Conservation (phyloP, 2,329 filamentous ascomycete genomes). For the Lachnellula hyalina region DNA sequence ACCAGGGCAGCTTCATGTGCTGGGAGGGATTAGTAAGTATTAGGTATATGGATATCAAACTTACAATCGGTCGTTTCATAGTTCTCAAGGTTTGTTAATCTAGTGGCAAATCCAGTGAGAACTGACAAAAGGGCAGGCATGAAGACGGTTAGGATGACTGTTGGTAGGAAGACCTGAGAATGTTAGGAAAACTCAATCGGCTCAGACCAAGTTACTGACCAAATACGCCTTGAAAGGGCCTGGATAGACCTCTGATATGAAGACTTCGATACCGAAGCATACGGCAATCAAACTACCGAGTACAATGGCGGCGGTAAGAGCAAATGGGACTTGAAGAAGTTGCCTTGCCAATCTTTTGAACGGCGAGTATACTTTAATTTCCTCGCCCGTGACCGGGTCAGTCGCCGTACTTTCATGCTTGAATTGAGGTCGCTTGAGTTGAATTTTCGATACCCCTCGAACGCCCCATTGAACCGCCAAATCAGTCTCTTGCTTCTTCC, state of each 20-base stretch:
- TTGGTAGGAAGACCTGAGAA: conserved; percentile 76
- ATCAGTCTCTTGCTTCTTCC: conserved; percentile 90
- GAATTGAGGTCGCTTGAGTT: conserved; percentile 73
- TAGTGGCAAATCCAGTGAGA: conserved; percentile 70
- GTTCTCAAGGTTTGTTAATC: conserved; percentile 79
- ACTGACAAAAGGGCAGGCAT: conserved; percentile 73
- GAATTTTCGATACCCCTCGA: conserved; percentile 74
- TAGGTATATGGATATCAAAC: not conserved
- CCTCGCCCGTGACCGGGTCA: conserved; percentile 70
- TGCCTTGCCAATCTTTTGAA: conserved; percentile 59
- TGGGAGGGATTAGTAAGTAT: conserved; percentile 29
- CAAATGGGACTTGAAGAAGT: conserved; percentile 67
- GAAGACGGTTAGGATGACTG: conserved; percentile 74
- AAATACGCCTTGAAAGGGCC: conserved; percentile 83
- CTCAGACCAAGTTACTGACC: conserved; percentile 43
- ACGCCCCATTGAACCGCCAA: conserved; percentile 86
- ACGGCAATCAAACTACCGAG: conserved; percentile 78
- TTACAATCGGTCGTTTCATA: conserved; percentile 76
- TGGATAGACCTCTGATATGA: conserved; percentile 89
- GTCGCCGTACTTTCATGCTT: conserved; percentile 68
- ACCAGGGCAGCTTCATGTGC: conserved; percentile 79
- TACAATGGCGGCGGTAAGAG: conserved; percentile 62
- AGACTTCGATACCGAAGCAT: conserved; percentile 91
- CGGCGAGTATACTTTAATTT: conserved; percentile 54
- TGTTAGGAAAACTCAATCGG: conserved; percentile 11